These are phyloP conservation scores for Ustilago curta DNA, from an alignment of 1,284 basidiomycete genomes.

Conservation along the genomic window DNA sequence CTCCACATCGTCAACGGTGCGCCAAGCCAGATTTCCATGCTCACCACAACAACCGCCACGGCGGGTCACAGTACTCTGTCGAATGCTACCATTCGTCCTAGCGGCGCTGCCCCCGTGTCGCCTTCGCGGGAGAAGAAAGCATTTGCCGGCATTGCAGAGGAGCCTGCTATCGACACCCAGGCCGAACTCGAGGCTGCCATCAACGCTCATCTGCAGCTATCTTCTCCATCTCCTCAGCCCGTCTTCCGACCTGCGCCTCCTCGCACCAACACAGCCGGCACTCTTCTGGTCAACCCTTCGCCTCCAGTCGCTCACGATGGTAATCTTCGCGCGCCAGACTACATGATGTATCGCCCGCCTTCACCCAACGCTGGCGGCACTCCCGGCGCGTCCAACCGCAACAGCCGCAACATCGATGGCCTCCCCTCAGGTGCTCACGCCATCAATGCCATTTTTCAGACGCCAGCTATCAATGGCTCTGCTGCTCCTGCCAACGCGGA, in stretches of 20 bases:
- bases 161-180: constrained; percentile 23
- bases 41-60: constrained; percentile 55
- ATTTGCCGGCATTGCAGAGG: constrained; percentile 53
- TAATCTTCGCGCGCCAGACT: constrained; percentile 40
- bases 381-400: constrained; percentile 26
- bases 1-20: constrained; percentile 63
- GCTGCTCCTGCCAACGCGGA: constrained; percentile 13
- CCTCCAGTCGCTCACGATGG: constrained; percentile 35
- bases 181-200: constrained; percentile 40
- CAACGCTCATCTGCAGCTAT: constrained; percentile 29
- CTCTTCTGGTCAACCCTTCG: constrained; percentile 53
- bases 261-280: constrained; percentile 60
- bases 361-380: constrained; percentile 21
- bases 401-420: constrained; percentile 60
- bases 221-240: constrained; percentile 18
- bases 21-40: constrained; percentile 52
- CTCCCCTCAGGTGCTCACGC: constrained; percentile 43
- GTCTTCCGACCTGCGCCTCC: constrained; percentile 37
- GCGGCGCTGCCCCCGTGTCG: constrained; percentile 10
- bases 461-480: constrained; percentile 8
- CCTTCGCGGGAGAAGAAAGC: constrained; percentile 35
- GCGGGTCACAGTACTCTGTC: constrained; percentile 53
- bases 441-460: constrained; percentile 57
- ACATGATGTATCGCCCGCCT: constrained; percentile 50
- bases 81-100: constrained; percentile 28